Evolutionary conservation across 202 grass and related monocot species (phyloP).

Genomic region (Digitaria exilis): DNA sequence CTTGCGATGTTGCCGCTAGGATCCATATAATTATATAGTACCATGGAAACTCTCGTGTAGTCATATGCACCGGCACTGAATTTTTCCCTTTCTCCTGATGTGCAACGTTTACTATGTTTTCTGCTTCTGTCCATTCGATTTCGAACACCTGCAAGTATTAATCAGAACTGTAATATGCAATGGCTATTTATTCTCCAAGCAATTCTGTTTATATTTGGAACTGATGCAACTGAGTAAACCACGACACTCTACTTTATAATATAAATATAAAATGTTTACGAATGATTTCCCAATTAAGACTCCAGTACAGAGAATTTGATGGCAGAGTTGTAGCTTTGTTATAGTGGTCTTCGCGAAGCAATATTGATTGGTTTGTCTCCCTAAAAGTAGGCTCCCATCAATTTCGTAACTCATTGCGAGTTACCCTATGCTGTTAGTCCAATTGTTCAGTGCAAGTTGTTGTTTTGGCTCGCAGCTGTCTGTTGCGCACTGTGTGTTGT

Average conservation of each 20-base stretch:
- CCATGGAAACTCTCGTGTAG: too few species aligned
- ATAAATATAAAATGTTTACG: not conserved
- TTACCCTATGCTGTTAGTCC: not conserved
- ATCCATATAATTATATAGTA: not conserved
- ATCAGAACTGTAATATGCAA: not conserved
- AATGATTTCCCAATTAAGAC: not conserved
- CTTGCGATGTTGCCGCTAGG: not conserved
- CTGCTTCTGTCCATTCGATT: not conserved
- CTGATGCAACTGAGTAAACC: not conserved
- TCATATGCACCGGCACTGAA: not conserved
- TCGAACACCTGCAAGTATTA: not conserved
- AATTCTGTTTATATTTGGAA: not conserved
- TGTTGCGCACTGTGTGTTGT: too few species aligned
- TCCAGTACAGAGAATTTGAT: not conserved
- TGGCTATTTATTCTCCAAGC: too few species aligned
- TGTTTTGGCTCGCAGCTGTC: not conserved
- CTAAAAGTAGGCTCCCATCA: not conserved
- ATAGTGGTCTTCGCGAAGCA: not conserved
- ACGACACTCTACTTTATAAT: not conserved
- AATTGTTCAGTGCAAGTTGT: not conserved
- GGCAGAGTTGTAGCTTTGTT: not conserved
- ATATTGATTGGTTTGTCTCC: not conserved
- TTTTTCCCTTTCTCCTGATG: not conserved
- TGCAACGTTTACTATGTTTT: not conserved
- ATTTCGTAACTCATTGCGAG: not conserved